Evolutionary conservation across 805 yeast species (phyloP).

Genomic region (Metschnikowia kunwiensis): DNA sequence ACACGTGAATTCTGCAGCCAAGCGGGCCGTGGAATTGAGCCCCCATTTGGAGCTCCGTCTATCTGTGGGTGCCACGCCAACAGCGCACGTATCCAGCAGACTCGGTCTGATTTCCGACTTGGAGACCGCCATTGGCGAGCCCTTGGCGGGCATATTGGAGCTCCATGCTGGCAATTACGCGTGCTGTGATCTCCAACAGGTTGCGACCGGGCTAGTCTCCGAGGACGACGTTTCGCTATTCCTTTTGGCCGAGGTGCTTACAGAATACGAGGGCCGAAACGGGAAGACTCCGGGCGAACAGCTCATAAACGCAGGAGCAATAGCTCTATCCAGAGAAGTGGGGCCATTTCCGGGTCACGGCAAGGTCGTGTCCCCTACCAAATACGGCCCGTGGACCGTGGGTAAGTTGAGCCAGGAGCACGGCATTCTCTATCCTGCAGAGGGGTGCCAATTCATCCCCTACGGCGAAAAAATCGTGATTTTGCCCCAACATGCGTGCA

Average conservation of each 20-base stretch:
- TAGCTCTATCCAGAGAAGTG: constrained; percentile 63
- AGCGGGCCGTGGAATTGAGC: constrained; percentile 32
- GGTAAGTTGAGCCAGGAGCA: constrained; percentile 77
- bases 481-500: constrained; percentile 71
- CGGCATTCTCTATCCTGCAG: constrained; percentile 59
- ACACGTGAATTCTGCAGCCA: constrained; percentile 54
- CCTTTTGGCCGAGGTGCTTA: constrained; percentile 30
- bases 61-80: constrained; percentile 83
- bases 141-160: constrained; percentile 48
- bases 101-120: constrained; percentile 22
- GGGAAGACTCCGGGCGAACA: constrained; percentile 52
- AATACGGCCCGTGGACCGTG: constrained; percentile 57
- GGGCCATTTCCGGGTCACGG: constrained; percentile 65
- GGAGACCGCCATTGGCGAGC: constrained; percentile 18
- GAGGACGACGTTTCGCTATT: constrained; percentile 18
- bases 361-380: constrained; percentile 35
- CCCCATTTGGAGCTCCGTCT: constrained; percentile 42
- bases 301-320: constrained; percentile 69
- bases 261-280: constrained; percentile 58
- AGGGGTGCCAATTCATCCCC: constrained; percentile 41
- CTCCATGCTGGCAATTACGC: constrained; percentile 82
- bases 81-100: constrained; percentile 56
- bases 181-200: constrained; percentile 71
- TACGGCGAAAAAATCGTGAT: constrained; percentile 54
- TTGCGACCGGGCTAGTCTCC: constrained; percentile 55